Percentiles rank a stretch among this genome's conserved stretches.
phyloP scores from a whole-genome alignment of 2,329 filamentous ascomycete species.

The Trichoderma sp. region DNA sequence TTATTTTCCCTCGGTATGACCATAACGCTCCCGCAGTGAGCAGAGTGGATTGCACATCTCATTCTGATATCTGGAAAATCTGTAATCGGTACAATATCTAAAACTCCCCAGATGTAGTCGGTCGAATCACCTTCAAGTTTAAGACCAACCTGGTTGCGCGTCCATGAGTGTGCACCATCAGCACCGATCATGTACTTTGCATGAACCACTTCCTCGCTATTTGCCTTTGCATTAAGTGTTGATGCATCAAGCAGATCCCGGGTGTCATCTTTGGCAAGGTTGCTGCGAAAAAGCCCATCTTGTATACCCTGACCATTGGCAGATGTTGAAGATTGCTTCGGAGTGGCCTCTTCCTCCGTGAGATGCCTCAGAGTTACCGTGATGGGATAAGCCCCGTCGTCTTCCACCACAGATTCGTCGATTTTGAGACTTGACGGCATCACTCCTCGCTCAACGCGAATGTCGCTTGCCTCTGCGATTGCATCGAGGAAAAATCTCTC shows the following conservation, averaged over 20 bases:
- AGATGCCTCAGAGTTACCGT: not conserved
- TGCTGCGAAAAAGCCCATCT: not conserved
- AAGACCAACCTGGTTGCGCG: conserved; percentile 26
- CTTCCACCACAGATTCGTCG: not conserved
- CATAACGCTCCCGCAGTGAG: not conserved
- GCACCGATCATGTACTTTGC: conserved; percentile 23
- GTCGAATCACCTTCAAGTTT: conserved; percentile 29
- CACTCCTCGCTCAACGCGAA: not conserved
- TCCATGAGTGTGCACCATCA: conserved; percentile 29
- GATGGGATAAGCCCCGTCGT: not conserved
- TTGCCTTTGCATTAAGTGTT: not conserved
- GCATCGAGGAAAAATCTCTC: conserved; percentile 17
- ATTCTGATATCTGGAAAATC: conserved; percentile 31
- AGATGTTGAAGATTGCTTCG: not conserved
- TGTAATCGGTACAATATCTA: conserved; percentile 28
- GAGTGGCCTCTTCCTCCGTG: not conserved
- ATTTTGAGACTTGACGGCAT: not conserved
- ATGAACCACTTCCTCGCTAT: not conserved
- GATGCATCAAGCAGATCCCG: not conserved
- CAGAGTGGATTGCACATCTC: conserved; percentile 30
- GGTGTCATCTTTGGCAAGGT: conserved; percentile 11
- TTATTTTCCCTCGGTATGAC: conserved; percentile 4
- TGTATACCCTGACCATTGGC: not conserved
- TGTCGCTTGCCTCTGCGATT: not conserved
- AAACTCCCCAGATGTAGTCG: conserved; percentile 30